These are phyloP conservation scores for Microbotryum silenes-acaulis DNA, from an alignment of 1,284 basidiomycete genomes.

Conservation along the genomic window DNA sequence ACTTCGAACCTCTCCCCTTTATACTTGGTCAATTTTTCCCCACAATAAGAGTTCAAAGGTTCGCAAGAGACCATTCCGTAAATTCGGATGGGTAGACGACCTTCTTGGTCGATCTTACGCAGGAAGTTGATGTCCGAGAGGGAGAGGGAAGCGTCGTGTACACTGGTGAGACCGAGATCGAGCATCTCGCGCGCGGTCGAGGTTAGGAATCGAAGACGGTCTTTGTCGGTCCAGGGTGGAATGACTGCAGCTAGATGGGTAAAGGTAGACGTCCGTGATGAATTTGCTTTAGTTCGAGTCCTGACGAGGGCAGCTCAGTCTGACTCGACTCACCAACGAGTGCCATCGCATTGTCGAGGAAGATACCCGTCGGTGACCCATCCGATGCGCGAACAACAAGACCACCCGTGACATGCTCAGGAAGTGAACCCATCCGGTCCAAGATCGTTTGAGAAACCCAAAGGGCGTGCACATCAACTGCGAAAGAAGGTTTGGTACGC, in stretches of 20 bases:
- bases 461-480: conserved; percentile 67
- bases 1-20: conserved; percentile 33
- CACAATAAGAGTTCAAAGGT: conserved; percentile 58
- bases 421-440: conserved; percentile 52
- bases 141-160: conserved; percentile 67
- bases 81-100: conserved; percentile 23
- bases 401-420: conserved; percentile 52
- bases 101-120: conserved; percentile 39
- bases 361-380: conserved; percentile 63
- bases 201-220: conserved; percentile 57
- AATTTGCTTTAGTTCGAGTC: neutral
- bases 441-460: conserved; percentile 71
- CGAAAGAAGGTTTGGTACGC: neutral
- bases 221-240: conserved; percentile 55
- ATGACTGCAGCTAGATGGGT: conserved; percentile 42
- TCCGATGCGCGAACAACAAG: conserved; percentile 57
- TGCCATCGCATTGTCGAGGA: conserved; percentile 34
- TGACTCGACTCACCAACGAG: conserved; percentile 6
- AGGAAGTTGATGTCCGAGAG: conserved; percentile 57
- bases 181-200: conserved; percentile 60
- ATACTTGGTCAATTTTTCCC: conserved; percentile 51
- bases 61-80: conserved; percentile 40
- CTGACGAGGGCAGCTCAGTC: no score
- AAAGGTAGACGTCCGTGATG: neutral
- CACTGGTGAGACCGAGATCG: conserved; percentile 64